Percentiles rank a stretch among this genome's conserved stretches.
Conservation (phyloP, 306 rosid species). For the Acacia crassicarpa region DNA sequence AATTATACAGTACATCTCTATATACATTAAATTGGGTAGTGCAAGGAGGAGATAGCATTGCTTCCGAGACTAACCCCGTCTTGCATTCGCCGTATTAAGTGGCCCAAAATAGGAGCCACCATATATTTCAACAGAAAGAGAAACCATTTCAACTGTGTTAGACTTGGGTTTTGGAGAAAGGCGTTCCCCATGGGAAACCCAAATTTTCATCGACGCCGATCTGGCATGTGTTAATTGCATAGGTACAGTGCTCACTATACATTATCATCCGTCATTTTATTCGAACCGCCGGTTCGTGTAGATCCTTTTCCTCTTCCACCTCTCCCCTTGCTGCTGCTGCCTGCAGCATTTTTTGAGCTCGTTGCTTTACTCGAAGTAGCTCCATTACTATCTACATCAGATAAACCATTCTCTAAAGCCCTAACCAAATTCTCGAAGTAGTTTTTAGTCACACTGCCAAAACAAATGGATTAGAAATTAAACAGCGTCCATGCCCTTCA, state of each 20-base stretch:
- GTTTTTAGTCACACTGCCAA: constrained; percentile 62
- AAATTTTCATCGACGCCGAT: constrained; percentile 42
- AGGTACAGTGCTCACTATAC: constrained; percentile 54
- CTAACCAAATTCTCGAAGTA: constrained; percentile 69
- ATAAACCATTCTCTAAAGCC: constrained; percentile 64
- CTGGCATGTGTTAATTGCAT: constrained; percentile 45
- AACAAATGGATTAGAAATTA: constrained; percentile 29
- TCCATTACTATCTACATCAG: constrained; percentile 54
- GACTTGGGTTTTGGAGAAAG: constrained; percentile 6
- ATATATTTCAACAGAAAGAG: neutral
- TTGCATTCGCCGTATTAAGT: neutral
- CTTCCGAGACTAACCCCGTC: constrained; percentile 32
- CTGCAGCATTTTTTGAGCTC: constrained; percentile 47
- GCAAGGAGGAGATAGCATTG: constrained; percentile 21
- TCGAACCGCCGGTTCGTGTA: constrained; percentile 31
- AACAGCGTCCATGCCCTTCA: neutral
- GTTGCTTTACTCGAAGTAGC: constrained; percentile 62
- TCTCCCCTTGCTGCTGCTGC: constrained; percentile 52
- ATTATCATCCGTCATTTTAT: constrained; percentile 36
- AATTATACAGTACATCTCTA: constrained; percentile 33
- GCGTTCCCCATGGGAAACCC: constrained; percentile 14
- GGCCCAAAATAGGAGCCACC: constrained; percentile 37
- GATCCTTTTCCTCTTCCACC: constrained; percentile 55
- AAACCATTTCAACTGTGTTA: constrained; percentile 24
- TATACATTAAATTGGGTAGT: constrained; percentile 45